These are phyloP conservation scores for Colletotrichum kahawae DNA, from an alignment of 2,329 filamentous ascomycete genomes.

Conservation along the genomic window DNA sequence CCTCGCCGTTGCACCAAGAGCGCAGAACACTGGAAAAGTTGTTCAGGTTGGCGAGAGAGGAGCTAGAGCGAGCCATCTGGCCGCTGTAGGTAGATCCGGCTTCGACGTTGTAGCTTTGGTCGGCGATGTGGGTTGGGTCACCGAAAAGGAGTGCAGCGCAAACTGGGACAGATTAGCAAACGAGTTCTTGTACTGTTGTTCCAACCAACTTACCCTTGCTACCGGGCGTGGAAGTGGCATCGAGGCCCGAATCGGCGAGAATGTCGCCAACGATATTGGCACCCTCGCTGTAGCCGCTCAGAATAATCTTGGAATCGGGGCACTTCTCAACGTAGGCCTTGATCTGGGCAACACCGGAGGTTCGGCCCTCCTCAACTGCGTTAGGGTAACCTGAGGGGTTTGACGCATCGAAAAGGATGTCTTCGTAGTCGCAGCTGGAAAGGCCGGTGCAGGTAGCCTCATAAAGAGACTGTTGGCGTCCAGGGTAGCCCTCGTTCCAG, in stretches of 20 bases:
- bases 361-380: slow-evolving; percentile 40
- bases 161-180: slow-evolving; percentile 24
- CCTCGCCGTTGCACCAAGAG: slow-evolving; percentile 39
- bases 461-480: slow-evolving; percentile 29
- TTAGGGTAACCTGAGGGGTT: slow-evolving; percentile 38
- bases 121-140: slow-evolving; percentile 36
- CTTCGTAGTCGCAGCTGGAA: slow-evolving; percentile 33
- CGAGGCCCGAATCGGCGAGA: slow-evolving; percentile 33
- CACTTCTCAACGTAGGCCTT: slow-evolving; percentile 42
- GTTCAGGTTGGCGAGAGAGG: slow-evolving; percentile 9
- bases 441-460: slow-evolving; percentile 32
- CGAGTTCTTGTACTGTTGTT: not conserved
- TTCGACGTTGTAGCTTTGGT: slow-evolving; percentile 37
- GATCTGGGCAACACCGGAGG: slow-evolving; percentile 41
- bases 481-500: slow-evolving; percentile 34
- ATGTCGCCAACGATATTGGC: slow-evolving; percentile 42
- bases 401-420: slow-evolving; percentile 33
- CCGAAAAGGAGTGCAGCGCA: slow-evolving; percentile 38
- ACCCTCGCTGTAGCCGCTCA: slow-evolving; percentile 47
- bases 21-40: slow-evolving; percentile 22
- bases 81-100: slow-evolving; percentile 25
- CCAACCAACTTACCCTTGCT: slow-evolving; percentile 34
- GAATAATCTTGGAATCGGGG: slow-evolving; percentile 41
- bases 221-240: slow-evolving; percentile 29
- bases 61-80: slow-evolving; percentile 6